Conservation (phyloP, 768 basidiomycete genomes). For the Mrakia blollopis region DNA sequence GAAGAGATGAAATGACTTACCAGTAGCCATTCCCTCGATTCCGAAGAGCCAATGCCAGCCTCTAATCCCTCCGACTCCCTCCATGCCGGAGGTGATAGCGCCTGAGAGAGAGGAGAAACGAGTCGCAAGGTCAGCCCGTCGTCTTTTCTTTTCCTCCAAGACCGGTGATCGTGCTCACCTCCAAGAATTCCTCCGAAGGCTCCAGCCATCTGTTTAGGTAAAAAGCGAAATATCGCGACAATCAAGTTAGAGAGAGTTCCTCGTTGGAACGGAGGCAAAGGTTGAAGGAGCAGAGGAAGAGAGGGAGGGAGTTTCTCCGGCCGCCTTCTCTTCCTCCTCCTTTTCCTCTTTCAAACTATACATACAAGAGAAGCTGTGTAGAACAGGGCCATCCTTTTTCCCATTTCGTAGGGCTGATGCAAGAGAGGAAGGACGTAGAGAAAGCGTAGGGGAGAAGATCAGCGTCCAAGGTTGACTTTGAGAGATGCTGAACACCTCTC, state of each 20-base stretch:
- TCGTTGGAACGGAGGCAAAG: no score
- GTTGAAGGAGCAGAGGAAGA: no score
- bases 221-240: no score
- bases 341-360: no score
- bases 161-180: background rate
- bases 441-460: background rate
- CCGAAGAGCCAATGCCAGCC: conserved; percentile 43
- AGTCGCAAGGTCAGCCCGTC: conserved; percentile 20
- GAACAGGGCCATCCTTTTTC: conserved; percentile 43
- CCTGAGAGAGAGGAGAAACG: conserved; percentile 42
- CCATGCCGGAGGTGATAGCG: conserved; percentile 41
- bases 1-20: no score
- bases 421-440: conserved; percentile 12
- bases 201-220: no score
- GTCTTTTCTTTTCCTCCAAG: background rate
- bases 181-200: conserved; percentile 37
- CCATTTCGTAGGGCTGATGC: conserved; percentile 42
- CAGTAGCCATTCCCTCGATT: conserved; percentile 16
- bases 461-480: no score
- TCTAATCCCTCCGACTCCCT: conserved; percentile 37
- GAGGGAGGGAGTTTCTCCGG: no score
- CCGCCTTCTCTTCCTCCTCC: no score
- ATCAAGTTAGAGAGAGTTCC: no score
- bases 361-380: conserved; percentile 44
- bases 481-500: no score